phyloP scores from a whole-genome alignment of 306 rosid species.

The Vicia sativa region DNA sequence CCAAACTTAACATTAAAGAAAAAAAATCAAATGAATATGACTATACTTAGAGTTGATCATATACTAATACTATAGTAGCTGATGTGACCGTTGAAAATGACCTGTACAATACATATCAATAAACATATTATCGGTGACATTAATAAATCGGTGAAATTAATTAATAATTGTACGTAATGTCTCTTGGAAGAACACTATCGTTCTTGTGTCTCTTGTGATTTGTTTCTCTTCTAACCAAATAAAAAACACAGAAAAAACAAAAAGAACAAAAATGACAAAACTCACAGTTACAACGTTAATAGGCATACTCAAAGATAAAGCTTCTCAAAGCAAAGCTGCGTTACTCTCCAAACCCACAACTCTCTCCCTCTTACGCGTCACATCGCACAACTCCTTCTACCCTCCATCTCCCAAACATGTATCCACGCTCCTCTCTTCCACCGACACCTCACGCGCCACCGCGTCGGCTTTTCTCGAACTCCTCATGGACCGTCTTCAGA shows the following conservation, averaged over 20 bases:
- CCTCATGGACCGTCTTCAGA: constrained; percentile 82
- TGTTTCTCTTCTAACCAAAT: background rate
- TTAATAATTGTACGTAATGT: no score
- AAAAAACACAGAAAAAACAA: no score
- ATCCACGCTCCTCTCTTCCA: constrained; percentile 61
- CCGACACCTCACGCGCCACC: constrained; percentile 77
- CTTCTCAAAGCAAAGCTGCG: constrained; percentile 80
- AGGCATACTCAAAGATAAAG: constrained; percentile 81
- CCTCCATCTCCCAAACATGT: constrained; percentile 62
- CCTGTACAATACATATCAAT: background rate
- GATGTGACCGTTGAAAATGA: background rate
- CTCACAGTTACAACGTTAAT: constrained; percentile 45
- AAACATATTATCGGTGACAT: no score
- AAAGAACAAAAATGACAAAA: constrained; percentile 19
- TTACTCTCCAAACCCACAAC: constrained; percentile 53
- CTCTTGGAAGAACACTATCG: background rate
- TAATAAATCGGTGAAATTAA: no score
- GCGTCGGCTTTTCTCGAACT: constrained; percentile 65
- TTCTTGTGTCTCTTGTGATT: background rate
- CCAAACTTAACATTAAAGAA: no score
- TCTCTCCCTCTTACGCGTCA: constrained; percentile 71
- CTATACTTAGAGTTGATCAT: no score
- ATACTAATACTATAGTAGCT: no score
- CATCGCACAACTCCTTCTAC: constrained; percentile 65
- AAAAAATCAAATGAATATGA: no score